Base-by-base conservation (phyloP, 176 grass and related monocot species). In the Chloris gayana region DNA sequence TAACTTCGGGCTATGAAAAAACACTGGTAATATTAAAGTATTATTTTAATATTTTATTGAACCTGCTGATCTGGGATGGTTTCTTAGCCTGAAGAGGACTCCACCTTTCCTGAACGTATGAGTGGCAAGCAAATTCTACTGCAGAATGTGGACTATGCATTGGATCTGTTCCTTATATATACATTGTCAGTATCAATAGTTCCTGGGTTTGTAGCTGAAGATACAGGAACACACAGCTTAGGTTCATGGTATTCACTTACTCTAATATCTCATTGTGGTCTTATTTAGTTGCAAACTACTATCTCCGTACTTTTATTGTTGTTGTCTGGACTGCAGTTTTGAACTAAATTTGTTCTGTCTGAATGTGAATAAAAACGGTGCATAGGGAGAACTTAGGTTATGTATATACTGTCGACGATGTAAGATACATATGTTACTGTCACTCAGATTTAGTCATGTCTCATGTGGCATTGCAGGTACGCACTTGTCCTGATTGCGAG, bases 141-240 rank as follows among this genome's bases (percentile, higher is more conserved):
- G 29, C 49, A 91, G 66, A 97, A 93, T 33, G 77, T 83, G 35
- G 90, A 97, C 62, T 86, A 93, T 70, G 87, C 79, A 15, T 31
- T 88, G 19, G 90, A 85, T 27, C 7, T 90, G 38, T 93, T 86
- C 78, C 76, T 91, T 54, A 85, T 93, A 42, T 91, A 91, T 70
- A 60, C 86, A 33, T 76, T 97, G 71, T 91, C 85, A 9, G 9
- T 97, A n/a, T 88, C 93, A 17, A 97, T 97, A 60, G 90, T 97
- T 51, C 93, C 90, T 1, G 93, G 90, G 54, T 97, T 92, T 81
- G 84, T 96, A 78, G 82, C 90, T 14, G 93, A 92, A 80, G 90
- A 96, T 72, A 92, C 90, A 4, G 90, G 93, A 5, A 82, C 88
- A 46, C 93, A 97, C 76, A 91, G 85, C 67, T 83, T 93, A 29